Conservation (phyloP, 805 yeast genomes). For the Nakazawaea peltata region DNA sequence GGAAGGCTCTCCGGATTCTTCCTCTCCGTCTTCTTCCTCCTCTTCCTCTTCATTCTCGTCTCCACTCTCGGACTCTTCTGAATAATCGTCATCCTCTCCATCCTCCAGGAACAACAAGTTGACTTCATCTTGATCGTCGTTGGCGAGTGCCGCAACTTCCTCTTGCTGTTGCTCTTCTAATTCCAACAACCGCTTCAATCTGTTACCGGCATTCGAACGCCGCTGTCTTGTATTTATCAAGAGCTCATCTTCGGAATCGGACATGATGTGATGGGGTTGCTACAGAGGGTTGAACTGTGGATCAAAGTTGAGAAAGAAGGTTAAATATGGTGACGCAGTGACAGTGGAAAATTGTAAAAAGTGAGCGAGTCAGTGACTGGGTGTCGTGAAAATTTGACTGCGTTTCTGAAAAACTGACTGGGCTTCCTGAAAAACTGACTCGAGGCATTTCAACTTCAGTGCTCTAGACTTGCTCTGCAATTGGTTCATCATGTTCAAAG, state of each 20-base stretch:
- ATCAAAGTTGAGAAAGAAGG: not conserved
- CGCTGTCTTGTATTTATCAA: constrained; percentile 69
- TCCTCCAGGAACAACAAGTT: constrained; percentile 62
- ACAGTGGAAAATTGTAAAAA: no score
- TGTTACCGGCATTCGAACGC: constrained; percentile 86
- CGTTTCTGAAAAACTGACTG: no score
- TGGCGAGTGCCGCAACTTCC: constrained; percentile 13
- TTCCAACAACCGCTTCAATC: constrained; percentile 64
- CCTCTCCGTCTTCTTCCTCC: constrained; percentile 22
- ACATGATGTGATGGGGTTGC: constrained; percentile 1
- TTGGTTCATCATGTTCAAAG: no score
- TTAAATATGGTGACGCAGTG: no score
- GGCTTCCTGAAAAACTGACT: not conserved
- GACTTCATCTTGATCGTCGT: constrained; percentile 72
- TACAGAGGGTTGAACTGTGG: not conserved
- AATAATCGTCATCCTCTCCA: constrained; percentile 44
- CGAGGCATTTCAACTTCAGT: not conserved
- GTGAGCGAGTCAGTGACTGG: no score
- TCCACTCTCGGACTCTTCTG: constrained; percentile 16
- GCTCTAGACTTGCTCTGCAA: no score
- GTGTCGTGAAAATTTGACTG: no score
- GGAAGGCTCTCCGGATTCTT: constrained; percentile 20
- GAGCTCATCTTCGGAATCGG: constrained; percentile 34
- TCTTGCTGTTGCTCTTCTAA: constrained; percentile 50
- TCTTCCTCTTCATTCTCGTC: constrained; percentile 20